phyloP scores from a whole-genome alignment of 371 early-diverging fungal genomes.

The Chytridiales sp. region DNA sequence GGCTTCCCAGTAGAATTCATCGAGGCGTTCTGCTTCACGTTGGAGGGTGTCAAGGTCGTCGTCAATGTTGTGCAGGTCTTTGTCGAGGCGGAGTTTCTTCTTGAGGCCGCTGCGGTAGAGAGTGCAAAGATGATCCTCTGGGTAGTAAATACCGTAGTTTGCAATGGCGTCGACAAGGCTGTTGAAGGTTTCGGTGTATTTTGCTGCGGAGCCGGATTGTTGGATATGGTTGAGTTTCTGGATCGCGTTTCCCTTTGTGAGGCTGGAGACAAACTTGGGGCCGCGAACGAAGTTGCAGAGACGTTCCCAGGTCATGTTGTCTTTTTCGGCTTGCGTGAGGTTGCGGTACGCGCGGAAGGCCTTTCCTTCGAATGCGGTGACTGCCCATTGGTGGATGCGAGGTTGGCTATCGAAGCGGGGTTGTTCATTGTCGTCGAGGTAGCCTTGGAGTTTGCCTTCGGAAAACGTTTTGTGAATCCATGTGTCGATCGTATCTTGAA shows the following conservation, averaged over 20 bases:
- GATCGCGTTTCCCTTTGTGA: not conserved
- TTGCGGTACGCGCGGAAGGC: too few relatives aligned
- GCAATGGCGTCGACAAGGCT: constrained; percentile 3
- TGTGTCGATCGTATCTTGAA: too few relatives aligned
- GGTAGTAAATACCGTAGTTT: not conserved
- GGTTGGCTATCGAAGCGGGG: too few relatives aligned
- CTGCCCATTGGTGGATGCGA: too few relatives aligned
- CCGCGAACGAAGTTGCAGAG: too few relatives aligned
- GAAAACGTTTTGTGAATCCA: too few relatives aligned
- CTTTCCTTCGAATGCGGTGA: too few relatives aligned
- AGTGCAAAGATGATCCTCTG: constrained; percentile 1
- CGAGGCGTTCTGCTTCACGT: constrained; percentile 11
- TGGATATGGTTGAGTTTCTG: constrained; percentile 4
- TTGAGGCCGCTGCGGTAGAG: constrained; percentile 8
- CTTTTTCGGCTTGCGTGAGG: too few relatives aligned
- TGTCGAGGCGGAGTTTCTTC: not conserved
- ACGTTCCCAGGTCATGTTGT: too few relatives aligned
- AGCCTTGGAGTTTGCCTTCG: too few relatives aligned
- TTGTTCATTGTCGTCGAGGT: too few relatives aligned
- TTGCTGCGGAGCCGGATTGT: not conserved
- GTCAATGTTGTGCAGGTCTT: constrained; percentile 4
- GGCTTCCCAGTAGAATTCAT: not conserved
- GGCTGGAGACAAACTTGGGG: not conserved
- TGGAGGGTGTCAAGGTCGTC: constrained; percentile 7
- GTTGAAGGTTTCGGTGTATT: constrained; percentile 2